Evolutionary conservation across 1,284 basidiomycete genomes (phyloP), one percentile per base, ranked within the genome.

Genomic region (Mycosarcoma maydis): DNA sequence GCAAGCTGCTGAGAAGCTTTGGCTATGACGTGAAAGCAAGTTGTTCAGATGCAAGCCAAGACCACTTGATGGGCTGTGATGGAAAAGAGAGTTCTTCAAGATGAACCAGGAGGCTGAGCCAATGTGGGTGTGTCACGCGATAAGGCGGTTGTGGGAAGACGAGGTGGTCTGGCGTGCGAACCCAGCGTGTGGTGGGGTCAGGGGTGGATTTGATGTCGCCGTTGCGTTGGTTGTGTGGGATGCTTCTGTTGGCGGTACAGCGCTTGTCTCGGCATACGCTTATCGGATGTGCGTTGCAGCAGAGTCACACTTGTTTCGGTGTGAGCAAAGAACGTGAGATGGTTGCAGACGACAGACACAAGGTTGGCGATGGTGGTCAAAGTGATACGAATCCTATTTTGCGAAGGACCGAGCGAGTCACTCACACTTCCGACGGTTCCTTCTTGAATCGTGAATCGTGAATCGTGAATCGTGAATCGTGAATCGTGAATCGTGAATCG

Each of bases 71-170:
- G n/a, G n/a, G n/a, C n/a, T n/a, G n/a, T n/a, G n/a, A n/a, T n/a
- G n/a, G n/a, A n/a, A n/a, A n/a, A n/a, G n/a, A n/a, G n/a, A n/a
- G n/a, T n/a, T n/a, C n/a, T n/a, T n/a, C n/a, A n/a, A n/a, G n/a
- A n/a, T n/a, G n/a, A n/a, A n/a, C n/a, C n/a, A n/a, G n/a, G n/a
- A n/a, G n/a, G n/a, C n/a, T n/a, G n/a, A n/a, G n/a, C n/a, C n/a
- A n/a, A n/a, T n/a, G n/a, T n/a, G n/a, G n/a, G n/a, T n/a, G 39
- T 41, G 39, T 17, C 39, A 41, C 23, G 39, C 23, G 24, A 27
- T 26, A 34, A 34, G 32, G 13, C 7, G 14, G 43, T 24, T 34
- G 43, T 45, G 43, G 43, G 43, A 45, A 17, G 43, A 34, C 14
- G 32, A 19, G 37, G 17, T 30, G 8, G 42, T 32, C 7, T 14